Conservation (phyloP, 306 rosid genomes). For the Casuarina equisetifolia region DNA sequence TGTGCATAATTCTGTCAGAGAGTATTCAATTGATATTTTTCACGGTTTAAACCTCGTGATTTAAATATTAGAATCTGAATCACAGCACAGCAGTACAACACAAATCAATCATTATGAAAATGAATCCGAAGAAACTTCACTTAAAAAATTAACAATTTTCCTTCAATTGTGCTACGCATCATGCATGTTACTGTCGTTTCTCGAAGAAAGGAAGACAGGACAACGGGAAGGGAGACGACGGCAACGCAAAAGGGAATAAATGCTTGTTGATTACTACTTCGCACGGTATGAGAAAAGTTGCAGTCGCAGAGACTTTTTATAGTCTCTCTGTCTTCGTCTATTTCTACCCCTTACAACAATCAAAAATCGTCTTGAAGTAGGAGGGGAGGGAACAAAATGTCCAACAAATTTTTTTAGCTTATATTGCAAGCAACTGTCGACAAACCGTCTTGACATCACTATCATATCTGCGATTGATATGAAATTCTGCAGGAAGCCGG, state of each 20-base stretch:
- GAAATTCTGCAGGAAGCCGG: neutral
- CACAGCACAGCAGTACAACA: neutral
- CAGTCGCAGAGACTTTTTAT: too few relatives aligned
- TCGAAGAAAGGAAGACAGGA: too few relatives aligned
- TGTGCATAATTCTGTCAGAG: too few relatives aligned
- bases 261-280: too few relatives aligned
- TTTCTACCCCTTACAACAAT: neutral
- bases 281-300: too few relatives aligned
- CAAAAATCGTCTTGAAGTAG: neutral
- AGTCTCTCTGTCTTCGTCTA: too few relatives aligned
- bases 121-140: neutral
- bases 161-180: neutral
- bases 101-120: neutral
- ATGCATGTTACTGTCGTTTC: neutral
- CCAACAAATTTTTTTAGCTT: neutral
- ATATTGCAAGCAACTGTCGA: neutral
- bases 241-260: too few relatives aligned
- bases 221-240: too few relatives aligned
- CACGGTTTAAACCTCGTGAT: neutral
- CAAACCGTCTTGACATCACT: neutral
- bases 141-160: neutral
- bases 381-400: neutral
- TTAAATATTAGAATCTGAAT: neutral
- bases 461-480: too few relatives aligned
- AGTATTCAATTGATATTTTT: neutral